Evolutionary conservation across 495 filamentous ascomycete genomes (phyloP).

Genomic region (Sabuloglossum arenarium): DNA sequence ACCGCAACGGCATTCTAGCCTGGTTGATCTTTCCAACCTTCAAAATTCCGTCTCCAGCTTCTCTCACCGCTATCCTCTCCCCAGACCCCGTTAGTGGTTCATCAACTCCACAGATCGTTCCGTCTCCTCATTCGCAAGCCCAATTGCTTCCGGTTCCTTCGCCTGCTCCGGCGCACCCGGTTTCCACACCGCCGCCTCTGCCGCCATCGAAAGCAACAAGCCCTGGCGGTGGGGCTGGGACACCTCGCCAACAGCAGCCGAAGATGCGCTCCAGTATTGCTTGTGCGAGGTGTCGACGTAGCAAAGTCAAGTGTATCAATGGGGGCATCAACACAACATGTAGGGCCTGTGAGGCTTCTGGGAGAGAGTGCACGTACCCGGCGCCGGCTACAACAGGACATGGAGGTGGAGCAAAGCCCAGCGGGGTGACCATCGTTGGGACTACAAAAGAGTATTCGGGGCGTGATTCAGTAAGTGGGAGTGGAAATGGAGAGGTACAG

Average conservation of each 20-base stretch:
- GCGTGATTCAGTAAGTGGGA: slow-evolving; percentile 16
- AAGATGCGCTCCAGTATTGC: slow-evolving; percentile 63
- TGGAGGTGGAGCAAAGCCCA: not conserved
- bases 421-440: slow-evolving; percentile 1
- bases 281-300: slow-evolving; percentile 55
- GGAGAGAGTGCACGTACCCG: slow-evolving; percentile 59
- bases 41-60: slow-evolving; percentile 2
- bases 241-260: not conserved
- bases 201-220: not conserved
- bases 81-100: not conserved
- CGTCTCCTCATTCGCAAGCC: not conserved
- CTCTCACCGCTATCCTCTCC: slow-evolving; percentile 1
- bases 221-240: not conserved
- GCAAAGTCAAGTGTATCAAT: slow-evolving; percentile 76
- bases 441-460: slow-evolving; percentile 35
- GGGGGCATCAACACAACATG: slow-evolving; percentile 51
- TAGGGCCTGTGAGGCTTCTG: slow-evolving; percentile 53
- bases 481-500: slow-evolving; percentile 22
- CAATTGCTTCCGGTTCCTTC: not conserved
- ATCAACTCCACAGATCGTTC: not conserved
- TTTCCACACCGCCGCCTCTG: not conserved
- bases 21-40: not conserved
- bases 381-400: slow-evolving; percentile 34
- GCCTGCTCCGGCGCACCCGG: not conserved
- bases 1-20: not conserved